Percentiles rank a stretch among this genome's conserved stretches.
phyloP scores from a whole-genome alignment of 805 yeast species.

The Vanderwaltozyma yarrowii region DNA sequence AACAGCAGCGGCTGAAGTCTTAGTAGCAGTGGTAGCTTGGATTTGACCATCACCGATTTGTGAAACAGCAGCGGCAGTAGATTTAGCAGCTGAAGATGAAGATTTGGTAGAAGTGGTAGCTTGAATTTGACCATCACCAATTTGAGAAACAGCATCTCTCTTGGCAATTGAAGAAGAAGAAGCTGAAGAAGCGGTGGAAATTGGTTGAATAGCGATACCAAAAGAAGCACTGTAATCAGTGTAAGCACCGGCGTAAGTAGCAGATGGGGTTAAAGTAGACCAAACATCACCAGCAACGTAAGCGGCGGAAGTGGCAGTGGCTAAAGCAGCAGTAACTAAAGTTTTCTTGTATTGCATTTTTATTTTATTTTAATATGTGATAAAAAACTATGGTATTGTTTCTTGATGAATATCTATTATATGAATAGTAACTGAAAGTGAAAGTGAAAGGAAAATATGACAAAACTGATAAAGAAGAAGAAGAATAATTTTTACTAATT shows the following conservation, averaged over 20 bases:
- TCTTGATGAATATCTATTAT: not conserved
- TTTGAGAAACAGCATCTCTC: constrained; percentile 42
- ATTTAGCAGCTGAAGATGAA: constrained; percentile 13
- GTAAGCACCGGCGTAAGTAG: constrained; percentile 43
- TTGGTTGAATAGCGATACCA: constrained; percentile 58
- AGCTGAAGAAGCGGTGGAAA: constrained; percentile 21
- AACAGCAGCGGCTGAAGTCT: constrained; percentile 26
- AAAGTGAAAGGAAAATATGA: not conserved
- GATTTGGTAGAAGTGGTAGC: constrained; percentile 19
- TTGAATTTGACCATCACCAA: constrained; percentile 46
- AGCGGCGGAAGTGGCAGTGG: constrained; percentile 35
- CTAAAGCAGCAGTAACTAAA: constrained; percentile 7
- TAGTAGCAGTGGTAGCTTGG: constrained; percentile 12
- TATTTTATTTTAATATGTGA: not conserved
- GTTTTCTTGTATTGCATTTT: constrained; percentile 17
- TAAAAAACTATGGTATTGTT: not conserved
- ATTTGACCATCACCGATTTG: constrained; percentile 39
- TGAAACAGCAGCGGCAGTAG: constrained; percentile 26
- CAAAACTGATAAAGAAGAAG: too few species aligned
- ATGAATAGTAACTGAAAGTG: not conserved
- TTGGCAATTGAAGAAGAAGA: constrained; percentile 26
- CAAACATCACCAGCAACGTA: constrained; percentile 55
- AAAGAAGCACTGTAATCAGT: constrained; percentile 47
- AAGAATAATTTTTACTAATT: too few species aligned
- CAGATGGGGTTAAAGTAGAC: constrained; percentile 61